Evolutionary conservation across 1,139 yeast genomes (phyloP), one percentile per base, ranked within the genome.

Genomic region (Kodamaea sp.): DNA sequence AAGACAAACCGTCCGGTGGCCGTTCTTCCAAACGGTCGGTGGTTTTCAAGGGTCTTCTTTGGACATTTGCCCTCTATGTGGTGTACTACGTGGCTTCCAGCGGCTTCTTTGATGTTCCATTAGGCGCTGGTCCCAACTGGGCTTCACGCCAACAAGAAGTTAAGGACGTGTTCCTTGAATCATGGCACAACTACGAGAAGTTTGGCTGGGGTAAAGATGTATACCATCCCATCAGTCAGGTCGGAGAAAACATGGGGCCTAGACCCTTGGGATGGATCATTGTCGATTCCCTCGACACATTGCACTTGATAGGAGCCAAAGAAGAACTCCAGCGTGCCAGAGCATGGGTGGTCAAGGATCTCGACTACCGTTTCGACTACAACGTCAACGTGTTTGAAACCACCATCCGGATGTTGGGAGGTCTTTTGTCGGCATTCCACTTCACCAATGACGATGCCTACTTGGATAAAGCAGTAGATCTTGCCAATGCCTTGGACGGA

Each of bases 231-330:
- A 55, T 84, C 13, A 57, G 73, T 10, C 75, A 79, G 35, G 57
- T 51, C 1, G 89, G 88, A n/a, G 67, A 73, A 39, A 85, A 88
- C 52, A 84, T 88, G 89, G 90, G 88, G 1, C 81, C 81, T 6
- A 60, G 72, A 38, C 97, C 97, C 1, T 62, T 90, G 47, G 98
- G 98, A 2, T 90, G 97, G 97, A 86, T 90, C 58, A 83, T 90
- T 50, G 95, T 90, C 6, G 97, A 90, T 57, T 73, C 95, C 1
- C 61, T 92, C 36, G 97, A 92, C 53, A 86, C 97, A 0, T 63
- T 90, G 68, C 72, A 80, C 66, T 48, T 90, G 20, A 89, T 90
- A 96, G 89, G 78, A 22, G 75, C 88, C 33, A 64, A 73, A 7
- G 80, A 77, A 14, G 88, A 86, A 49, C 69, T 86, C 26, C 61